Percentiles rank a stretch among this genome's conserved stretches.
phyloP scores from a whole-genome alignment of 140 eudicot genomes.

The Erigeron philadelphicus region DNA sequence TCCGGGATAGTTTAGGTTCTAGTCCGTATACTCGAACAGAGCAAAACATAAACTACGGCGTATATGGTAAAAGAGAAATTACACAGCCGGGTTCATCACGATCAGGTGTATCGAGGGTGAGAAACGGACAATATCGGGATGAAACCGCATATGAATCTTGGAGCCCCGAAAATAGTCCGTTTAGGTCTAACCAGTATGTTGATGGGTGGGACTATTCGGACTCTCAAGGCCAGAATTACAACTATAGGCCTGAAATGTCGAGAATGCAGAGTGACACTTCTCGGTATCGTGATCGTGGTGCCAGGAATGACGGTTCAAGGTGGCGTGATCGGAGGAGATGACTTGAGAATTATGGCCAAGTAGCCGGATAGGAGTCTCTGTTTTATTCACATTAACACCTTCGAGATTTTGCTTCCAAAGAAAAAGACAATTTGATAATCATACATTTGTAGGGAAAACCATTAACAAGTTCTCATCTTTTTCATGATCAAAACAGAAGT shows the following conservation, averaged over 20 bases:
- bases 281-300: conserved; percentile 37
- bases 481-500: conserved; percentile 9
- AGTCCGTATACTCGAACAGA: conserved; percentile 32
- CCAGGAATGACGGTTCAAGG: conserved; percentile 39
- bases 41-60: conserved; percentile 26
- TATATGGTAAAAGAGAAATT: conserved; percentile 25
- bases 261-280: conserved; percentile 31
- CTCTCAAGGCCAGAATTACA: conserved; percentile 24
- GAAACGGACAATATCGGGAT: conserved; percentile 28
- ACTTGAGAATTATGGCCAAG: not conserved
- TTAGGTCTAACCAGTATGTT: conserved; percentile 34
- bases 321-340: conserved; percentile 62
- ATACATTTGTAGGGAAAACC: conserved; percentile 20
- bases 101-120: conserved; percentile 35
- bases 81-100: conserved; percentile 28
- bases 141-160: conserved; percentile 50
- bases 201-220: conserved; percentile 36
- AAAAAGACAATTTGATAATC: not conserved
- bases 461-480: not conserved
- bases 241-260: conserved; percentile 34
- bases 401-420: conserved; percentile 14
- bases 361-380: not conserved
- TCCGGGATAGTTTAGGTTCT: conserved; percentile 33
- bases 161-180: conserved; percentile 71
- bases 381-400: conserved; percentile 9